A percentile compares a stretch with the other conserved stretches of the same genome.
Evolutionary conservation across 2,329 filamentous ascomycete species (phyloP).

Genomic region (Aureobasidium sp.): DNA sequence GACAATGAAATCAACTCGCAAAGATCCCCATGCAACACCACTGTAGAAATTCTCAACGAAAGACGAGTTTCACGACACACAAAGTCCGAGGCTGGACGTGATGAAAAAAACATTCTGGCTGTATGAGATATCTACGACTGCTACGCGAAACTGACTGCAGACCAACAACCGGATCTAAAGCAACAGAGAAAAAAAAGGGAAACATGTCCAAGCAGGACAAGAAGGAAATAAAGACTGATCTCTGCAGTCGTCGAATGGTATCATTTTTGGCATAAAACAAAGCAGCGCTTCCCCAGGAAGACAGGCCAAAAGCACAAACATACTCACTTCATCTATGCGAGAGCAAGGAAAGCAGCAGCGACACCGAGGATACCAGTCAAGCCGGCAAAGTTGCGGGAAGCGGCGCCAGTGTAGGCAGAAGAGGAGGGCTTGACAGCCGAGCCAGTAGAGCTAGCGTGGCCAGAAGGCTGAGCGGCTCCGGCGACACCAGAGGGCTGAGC

Average conservation of each 20-base stretch:
- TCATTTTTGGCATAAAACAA: not conserved
- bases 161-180: not conserved
- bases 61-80: too few relatives aligned
- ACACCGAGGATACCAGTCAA: not conserved
- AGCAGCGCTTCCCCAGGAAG: not conserved
- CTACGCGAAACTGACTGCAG: too few relatives aligned
- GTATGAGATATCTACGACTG: too few relatives aligned
- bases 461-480: not conserved
- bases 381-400: conserved; percentile 6
- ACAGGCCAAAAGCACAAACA: not conserved
- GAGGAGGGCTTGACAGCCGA: not conserved
- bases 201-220: not conserved
- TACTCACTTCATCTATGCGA: not conserved
- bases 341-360: conserved; percentile 1
- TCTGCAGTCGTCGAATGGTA: not conserved
- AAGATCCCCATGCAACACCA: too few relatives aligned
- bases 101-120: too few relatives aligned
- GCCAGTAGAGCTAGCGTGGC: too few relatives aligned
- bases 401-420: conserved; percentile 8
- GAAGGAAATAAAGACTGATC: not conserved
- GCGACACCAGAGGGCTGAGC: not conserved
- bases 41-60: too few relatives aligned
- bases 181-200: not conserved
- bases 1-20: too few relatives aligned
- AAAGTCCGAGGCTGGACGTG: too few relatives aligned